Evolutionary conservation across 352 stramenopile species (phyloP), one percentile per base, ranked within the genome.

Genomic region (Peronospora farinosa): DNA sequence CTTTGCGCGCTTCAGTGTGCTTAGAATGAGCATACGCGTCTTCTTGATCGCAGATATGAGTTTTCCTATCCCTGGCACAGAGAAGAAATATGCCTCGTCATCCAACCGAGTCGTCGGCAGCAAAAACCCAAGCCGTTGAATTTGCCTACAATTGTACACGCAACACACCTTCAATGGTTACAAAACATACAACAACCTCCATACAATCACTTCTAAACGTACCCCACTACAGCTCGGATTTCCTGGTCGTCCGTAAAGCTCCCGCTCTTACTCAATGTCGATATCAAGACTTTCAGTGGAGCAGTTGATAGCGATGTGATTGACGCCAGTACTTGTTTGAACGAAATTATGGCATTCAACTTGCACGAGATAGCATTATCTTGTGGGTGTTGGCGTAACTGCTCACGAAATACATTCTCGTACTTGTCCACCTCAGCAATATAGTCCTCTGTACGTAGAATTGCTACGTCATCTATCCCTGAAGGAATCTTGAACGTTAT

Each of bases 21-120:
- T 42, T 12, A 78, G 16, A 23, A 87, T 59, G 36, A 45, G 23
- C 21, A 57, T 51, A 17, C 76, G 69, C 13, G 71, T 75, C 51
- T 87, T 87, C 51, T 69, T 80, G 4, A 87, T 62, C 0, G 74
- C 62, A 13, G 57, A 77, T 15, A 84, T 53, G 7, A 87, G 35
- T 32, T 84, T 85, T 15, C 76, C 76, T 19, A 82, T 51, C 5
- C 68, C 74, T 27, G 76, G 76, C n/a, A 87, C 30, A 9, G 70
- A 81, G 1, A 88, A 58, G 5, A 62, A 63, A 25, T 69, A 84
- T 1, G 63, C 60, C 30, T 85, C 65, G 23, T 77, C 58, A 36
- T 79, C 65, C 25, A 88, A 35, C 0, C 60, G 40, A 15, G 65
- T 62, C 6, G 72, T 75, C 5, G 67, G 61, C 27, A 76, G 47